A percentile compares a stretch with the other conserved stretches of the same genome.
Conservation (phyloP, 352 stramenopile species). For the Phytophthora constricta region DNA sequence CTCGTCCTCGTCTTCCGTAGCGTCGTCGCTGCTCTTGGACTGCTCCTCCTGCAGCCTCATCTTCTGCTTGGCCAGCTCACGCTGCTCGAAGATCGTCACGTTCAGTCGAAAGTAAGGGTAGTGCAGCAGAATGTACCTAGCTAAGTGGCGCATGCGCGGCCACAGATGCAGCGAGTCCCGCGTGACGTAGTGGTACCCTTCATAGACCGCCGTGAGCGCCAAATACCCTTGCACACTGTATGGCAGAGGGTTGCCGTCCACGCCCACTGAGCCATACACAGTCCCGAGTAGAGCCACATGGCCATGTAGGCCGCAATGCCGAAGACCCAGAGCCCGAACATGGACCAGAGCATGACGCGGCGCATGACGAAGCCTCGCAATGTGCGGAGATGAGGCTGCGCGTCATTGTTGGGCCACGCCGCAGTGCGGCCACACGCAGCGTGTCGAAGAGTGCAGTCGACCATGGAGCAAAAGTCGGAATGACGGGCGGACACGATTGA, state of each 20-base stretch:
- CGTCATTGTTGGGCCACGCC: conserved; percentile 37
- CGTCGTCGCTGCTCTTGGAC: conserved; percentile 11
- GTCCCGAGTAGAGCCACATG: conserved; percentile 30
- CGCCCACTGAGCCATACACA: conserved; percentile 11
- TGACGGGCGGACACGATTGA: neutral
- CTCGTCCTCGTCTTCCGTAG: conserved; percentile 10
- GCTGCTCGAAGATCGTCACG: conserved; percentile 52
- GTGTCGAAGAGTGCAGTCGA: conserved; percentile 8
- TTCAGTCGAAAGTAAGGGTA: conserved; percentile 61
- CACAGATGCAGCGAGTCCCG: conserved; percentile 43
- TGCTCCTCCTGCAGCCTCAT: neutral
- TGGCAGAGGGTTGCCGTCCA: conserved; percentile 17
- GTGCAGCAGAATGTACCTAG: conserved; percentile 55
- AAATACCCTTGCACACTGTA: conserved; percentile 38
- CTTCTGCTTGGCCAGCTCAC: conserved; percentile 29
- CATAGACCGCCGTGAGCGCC: conserved; percentile 46
- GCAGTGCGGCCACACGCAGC: conserved; percentile 12
- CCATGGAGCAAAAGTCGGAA: conserved; percentile 1
- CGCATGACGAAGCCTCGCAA: conserved; percentile 20
- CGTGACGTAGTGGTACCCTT: conserved; percentile 44
- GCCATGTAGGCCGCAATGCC: conserved; percentile 25
- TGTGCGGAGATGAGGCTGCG: conserved; percentile 21
- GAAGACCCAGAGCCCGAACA: conserved; percentile 40
- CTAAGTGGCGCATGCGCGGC: conserved; percentile 42
- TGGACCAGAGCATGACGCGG: conserved; percentile 26